Conservation (phyloP, 805 yeast genomes). For the Pichia heedii region DNA sequence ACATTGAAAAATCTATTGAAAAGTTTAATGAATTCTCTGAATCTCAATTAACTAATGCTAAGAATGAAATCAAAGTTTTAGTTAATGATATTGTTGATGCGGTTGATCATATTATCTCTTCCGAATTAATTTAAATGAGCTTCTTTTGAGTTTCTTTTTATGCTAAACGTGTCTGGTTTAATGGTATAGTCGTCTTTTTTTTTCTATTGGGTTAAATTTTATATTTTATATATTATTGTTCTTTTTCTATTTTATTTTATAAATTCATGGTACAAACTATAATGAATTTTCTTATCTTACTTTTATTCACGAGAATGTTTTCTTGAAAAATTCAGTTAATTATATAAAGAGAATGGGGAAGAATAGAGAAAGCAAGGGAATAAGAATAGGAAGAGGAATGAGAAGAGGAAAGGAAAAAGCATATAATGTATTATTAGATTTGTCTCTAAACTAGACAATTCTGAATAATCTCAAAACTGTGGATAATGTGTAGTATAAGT, state of each 20-base stretch:
- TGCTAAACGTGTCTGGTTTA: not conserved
- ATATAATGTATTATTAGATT: too few relatives aligned
- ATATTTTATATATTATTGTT: not conserved
- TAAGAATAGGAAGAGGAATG: too few relatives aligned
- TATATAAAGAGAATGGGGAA: too few relatives aligned
- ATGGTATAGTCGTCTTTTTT: not conserved
- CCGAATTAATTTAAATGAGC: not conserved
- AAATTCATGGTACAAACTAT: too few relatives aligned
- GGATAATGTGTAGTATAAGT: not conserved
- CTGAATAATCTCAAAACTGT: not conserved
- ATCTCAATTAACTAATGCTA: conserved; percentile 13
- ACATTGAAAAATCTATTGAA: conserved; percentile 15
- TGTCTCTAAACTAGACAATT: too few relatives aligned
- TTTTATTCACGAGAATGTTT: too few relatives aligned
- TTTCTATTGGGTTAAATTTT: not conserved
- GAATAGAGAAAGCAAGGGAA: too few relatives aligned
- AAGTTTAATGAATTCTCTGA: conserved; percentile 16
- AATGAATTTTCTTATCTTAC: too few relatives aligned
- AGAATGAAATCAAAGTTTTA: conserved; percentile 16
- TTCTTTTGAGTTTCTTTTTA: not conserved
- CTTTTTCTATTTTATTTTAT: not conserved
- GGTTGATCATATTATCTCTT: conserved; percentile 6
- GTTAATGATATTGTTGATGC: conserved; percentile 16
- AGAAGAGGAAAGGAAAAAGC: too few relatives aligned
- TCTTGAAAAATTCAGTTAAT: too few relatives aligned